Conservation (phyloP, 352 stramenopile genomes). For the Thalassiosira ordinaria region DNA sequence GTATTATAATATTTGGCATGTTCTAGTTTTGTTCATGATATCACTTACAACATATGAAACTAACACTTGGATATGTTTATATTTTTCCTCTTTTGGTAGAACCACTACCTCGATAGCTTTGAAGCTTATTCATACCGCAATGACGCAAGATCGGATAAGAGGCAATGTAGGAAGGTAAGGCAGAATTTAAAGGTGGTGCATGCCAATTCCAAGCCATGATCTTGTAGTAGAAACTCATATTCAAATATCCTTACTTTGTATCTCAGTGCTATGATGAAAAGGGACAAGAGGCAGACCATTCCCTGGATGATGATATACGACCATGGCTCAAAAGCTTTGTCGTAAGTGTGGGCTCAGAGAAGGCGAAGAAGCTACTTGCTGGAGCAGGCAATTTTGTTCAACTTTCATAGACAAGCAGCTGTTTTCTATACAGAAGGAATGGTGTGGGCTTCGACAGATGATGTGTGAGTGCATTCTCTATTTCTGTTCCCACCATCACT, state of each 20-base stretch:
- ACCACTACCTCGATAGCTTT: constrained; percentile 75
- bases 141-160: constrained; percentile 43
- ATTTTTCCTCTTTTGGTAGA: constrained; percentile 29
- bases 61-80: not conserved
- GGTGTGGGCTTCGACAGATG: too few species aligned
- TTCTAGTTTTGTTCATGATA: too few species aligned
- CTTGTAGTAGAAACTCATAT: too few species aligned
- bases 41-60: too few species aligned
- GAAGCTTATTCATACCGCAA: constrained; percentile 65
- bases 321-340: constrained; percentile 35
- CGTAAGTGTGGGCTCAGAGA: constrained; percentile 9
- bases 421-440: too few species aligned
- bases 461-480: too few species aligned
- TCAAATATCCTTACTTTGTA: not conserved
- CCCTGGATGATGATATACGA: constrained; percentile 23
- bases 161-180: not conserved
- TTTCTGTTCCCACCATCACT: too few species aligned
- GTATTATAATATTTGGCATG: too few species aligned
- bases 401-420: too few species aligned
- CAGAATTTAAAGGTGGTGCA: too few species aligned
- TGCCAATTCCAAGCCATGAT: too few species aligned
- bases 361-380: constrained; percentile 17
- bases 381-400: constrained; percentile 20
- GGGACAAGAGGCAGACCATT: not conserved
- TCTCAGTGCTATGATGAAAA: constrained; percentile 25